Evolutionary conservation across 2,329 filamentous ascomycete species (phyloP).

Genomic region (Raffaelea ambrosiae): DNA sequence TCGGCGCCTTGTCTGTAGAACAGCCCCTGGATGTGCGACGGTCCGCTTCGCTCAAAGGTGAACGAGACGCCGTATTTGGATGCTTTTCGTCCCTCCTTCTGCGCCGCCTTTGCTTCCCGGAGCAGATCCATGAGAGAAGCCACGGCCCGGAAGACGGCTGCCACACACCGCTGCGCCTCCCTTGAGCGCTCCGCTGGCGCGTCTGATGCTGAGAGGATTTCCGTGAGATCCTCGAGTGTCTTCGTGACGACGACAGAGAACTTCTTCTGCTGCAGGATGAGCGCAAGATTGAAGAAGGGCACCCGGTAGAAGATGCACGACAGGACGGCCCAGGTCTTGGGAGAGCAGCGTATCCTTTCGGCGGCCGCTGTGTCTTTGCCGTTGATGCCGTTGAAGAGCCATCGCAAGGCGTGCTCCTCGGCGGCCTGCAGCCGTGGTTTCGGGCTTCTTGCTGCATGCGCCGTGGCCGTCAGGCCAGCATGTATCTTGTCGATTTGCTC

Average conservation of each 20-base stretch:
- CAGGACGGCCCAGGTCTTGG: slow-evolving; percentile 54
- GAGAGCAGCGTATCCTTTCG: slow-evolving; percentile 40
- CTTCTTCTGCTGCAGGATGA: slow-evolving; percentile 60
- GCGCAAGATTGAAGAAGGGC: slow-evolving; percentile 60
- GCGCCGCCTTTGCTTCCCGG: slow-evolving; percentile 15
- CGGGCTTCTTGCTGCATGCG: no score
- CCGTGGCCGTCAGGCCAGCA: no score
- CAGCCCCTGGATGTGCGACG: slow-evolving; percentile 49
- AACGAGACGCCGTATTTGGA: background rate
- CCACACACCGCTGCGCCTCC: slow-evolving; percentile 23
- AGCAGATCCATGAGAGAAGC: slow-evolving; percentile 37
- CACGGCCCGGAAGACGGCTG: slow-evolving; percentile 39
- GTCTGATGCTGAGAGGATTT: background rate
- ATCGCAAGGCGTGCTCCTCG: slow-evolving; percentile 51
- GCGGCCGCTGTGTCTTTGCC: slow-evolving; percentile 31
- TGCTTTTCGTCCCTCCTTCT: background rate
- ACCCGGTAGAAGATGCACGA: slow-evolving; percentile 54
- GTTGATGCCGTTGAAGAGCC: slow-evolving; percentile 56
- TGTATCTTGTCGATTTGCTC: slow-evolving; percentile 32
- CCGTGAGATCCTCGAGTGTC: slow-evolving; percentile 48
- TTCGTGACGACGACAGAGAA: slow-evolving; percentile 60
- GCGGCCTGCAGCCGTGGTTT: slow-evolving; percentile 34
- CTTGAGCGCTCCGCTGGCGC: no score
- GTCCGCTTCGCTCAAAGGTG: slow-evolving; percentile 39
- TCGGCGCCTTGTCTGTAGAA: slow-evolving; percentile 43